Evolutionary conservation across 139 green algal genomes (phyloP), one percentile per base, ranked within the genome.

Genomic region (Medakamo hakoo): DNA sequence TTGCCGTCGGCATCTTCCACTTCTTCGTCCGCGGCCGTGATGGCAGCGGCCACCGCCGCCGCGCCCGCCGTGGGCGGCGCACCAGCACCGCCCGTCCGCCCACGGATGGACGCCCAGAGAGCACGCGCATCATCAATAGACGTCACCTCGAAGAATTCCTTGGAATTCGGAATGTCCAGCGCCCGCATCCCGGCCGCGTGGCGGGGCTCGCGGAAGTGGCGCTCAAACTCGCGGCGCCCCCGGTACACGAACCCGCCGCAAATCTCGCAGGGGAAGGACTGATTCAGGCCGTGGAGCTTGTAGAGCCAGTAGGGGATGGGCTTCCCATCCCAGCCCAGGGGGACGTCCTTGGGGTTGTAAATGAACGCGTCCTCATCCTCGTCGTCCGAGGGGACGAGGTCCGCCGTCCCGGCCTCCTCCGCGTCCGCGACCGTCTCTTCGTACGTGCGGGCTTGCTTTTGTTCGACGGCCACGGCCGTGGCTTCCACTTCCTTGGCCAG

Each of bases 291-390:
- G 68, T 99, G 93, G 70, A 99, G 80, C 80, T 98, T 98, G 83
- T 98, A 99, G 27, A 99, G 86, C 93, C 93, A 99, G 77, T 96
- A 98, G 26, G 93, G 93, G 69, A 99, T 98, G 68, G 93, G 93
- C 80, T 98, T 99, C 64, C 93, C 93, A 66, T 99, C 93, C 86
- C 85, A 96, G n/a, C 93, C 93, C 62, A 99, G 68, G 29, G 93
- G 93, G 63, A 99, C 78, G 84, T 99, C 98, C 28, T 97, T 80
- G n/a, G 93, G 93, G 80, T 99, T 99, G 84, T 99, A 98, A 16
- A 98, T 76, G 57, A 83, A 92, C 60, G 91, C 82, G 63, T 89
- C 84, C 68, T 94, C 82, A 65, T 91, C 84, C 23, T 95, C 83
- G 26, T 83, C 78, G 31, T 87, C 84, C 28, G 63, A 68, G 4